Evolutionary conservation across 805 yeast species (phyloP).

Genomic region (Danielia oregonensis): DNA sequence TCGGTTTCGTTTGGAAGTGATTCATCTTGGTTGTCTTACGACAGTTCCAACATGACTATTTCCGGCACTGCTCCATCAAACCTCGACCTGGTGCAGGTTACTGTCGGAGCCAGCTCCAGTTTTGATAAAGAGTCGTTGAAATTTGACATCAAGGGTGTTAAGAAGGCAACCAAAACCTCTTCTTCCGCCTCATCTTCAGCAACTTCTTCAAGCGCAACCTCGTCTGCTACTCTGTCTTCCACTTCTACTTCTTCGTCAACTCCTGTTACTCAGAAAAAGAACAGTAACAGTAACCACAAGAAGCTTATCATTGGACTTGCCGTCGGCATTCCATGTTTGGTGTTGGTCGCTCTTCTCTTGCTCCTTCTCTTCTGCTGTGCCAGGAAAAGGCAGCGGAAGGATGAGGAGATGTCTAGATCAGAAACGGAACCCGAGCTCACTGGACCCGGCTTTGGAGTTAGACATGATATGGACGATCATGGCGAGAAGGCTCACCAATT

Average conservation of each 20-base stretch:
- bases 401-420: slow-evolving; percentile 8
- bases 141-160: slow-evolving; percentile 53
- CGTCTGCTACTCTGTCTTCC: slow-evolving; percentile 22
- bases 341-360: slow-evolving; percentile 44
- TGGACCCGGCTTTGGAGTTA: slow-evolving; percentile 35
- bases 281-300: slow-evolving; percentile 32
- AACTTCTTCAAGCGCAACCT: slow-evolving; percentile 21
- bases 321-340: slow-evolving; percentile 69
- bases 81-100: slow-evolving; percentile 21
- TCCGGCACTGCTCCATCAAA: slow-evolving; percentile 55
- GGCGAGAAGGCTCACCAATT: slow-evolving; percentile 34
- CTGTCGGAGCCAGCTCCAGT: slow-evolving; percentile 27
- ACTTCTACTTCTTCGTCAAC: slow-evolving; percentile 21
- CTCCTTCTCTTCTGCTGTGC: slow-evolving; percentile 54
- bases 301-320: slow-evolving; percentile 87
- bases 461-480: slow-evolving; percentile 23
- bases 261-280: slow-evolving; percentile 4
- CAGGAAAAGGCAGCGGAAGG: slow-evolving; percentile 27
- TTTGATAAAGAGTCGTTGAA: slow-evolving; percentile 29
- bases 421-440: slow-evolving; percentile 17
- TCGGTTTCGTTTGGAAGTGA: slow-evolving; percentile 36
- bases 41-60: slow-evolving; percentile 58
- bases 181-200: slow-evolving; percentile 18
- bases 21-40: slow-evolving; percentile 63
- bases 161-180: slow-evolving; percentile 11